Base-by-base conservation (phyloP, 192 early-diverging fungal species). In the Mortierella hygrophila region DNA sequence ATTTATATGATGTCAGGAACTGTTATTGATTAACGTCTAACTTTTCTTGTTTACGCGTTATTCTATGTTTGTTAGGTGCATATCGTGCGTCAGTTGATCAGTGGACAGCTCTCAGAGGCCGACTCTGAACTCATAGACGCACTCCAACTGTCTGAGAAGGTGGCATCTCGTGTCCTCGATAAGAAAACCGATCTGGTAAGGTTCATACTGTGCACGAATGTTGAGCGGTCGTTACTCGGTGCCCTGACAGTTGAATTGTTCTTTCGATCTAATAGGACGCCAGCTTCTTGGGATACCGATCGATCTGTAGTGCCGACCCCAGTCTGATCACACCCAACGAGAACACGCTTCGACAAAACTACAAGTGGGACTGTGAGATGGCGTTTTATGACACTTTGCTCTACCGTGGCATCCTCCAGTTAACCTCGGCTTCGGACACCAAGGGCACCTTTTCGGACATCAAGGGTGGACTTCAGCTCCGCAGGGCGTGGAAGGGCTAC, bases 331-430 rank as follows among this genome's bases (percentile, higher is more conserved):
- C 79, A 18, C 76, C 54, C 6, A 75, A 76, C 65, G 82, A 82
- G 6, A 78, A 70, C 26, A 83, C 83, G 1, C 74, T 86, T 41
- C 84, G 88, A 41, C 75, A 82, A 47, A 89, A 89, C 71, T 89
- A 84, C 80, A 86, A 87, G 49, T 89, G 88, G 88, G 88, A 89
- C 35, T 89, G 88, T 52, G 88, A 89, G 15, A 82, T 89, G 80
- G 74, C 88, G 1, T 81, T 89, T 49, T 86, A 86, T 32, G 88
- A 89, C 65, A 84, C 81, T 4, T 72, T 89, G 29, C 76, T 89
- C 52, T 89, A 87, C 35, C 84, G 85, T 5, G 74, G 84, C 6
- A 78, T 89, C 32, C 79, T 89, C 21, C 88, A 89, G 68, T 44
- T 89, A 15, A 80, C 85, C 6, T 74, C 81, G 6, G 57, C 81